Percentiles rank a stretch among this genome's conserved stretches.
Conservation (phyloP, 257 asterid genomes). For the Capsicum pubescens region DNA sequence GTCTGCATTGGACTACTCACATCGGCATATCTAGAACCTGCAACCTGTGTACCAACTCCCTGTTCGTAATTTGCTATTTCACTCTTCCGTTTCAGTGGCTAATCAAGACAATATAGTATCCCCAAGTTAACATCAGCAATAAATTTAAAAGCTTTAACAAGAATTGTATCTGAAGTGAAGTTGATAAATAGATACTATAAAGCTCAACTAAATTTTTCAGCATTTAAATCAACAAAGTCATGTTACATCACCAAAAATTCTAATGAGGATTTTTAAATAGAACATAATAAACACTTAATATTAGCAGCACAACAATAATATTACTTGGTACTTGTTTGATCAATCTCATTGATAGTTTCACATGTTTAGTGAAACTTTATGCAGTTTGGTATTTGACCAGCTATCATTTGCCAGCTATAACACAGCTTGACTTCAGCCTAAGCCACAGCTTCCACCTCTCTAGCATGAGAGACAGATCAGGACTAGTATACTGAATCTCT, state of each 20-base stretch:
- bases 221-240: not conserved
- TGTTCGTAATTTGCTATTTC: constrained; percentile 51
- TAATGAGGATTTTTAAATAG: not conserved
- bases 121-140: constrained; percentile 23
- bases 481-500: constrained; percentile 1
- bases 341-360: not conserved
- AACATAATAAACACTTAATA: not conserved
- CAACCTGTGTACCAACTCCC: constrained; percentile 51
- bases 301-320: not conserved
- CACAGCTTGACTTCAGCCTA: not conserved
- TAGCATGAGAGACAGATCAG: not conserved
- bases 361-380: not conserved
- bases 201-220: constrained; percentile 15
- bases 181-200: constrained; percentile 7
- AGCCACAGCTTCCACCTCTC: not conserved
- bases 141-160: constrained; percentile 1
- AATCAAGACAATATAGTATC: constrained; percentile 33
- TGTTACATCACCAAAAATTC: not conserved
- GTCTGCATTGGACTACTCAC: constrained; percentile 53
- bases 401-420: not conserved
- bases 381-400: not conserved
- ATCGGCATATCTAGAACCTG: constrained; percentile 47
- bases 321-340: not conserved
- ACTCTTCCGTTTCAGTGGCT: constrained; percentile 73
- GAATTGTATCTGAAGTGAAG: constrained; percentile 16